Base-by-base conservation (phyloP, 768 basidiomycete species). In the Psilocybe subaeruginosa region DNA sequence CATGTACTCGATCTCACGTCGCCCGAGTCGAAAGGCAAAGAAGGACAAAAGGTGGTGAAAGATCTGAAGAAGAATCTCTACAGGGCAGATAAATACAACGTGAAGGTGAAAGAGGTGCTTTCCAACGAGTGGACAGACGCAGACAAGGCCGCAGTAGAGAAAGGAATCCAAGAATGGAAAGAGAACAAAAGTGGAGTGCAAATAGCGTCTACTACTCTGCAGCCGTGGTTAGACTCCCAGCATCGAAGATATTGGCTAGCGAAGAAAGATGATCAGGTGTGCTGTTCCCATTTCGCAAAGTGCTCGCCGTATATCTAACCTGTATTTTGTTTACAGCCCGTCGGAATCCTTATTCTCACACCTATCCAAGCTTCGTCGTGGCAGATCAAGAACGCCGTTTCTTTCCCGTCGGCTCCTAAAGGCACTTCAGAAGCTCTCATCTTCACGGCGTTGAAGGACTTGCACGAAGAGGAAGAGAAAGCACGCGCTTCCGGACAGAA, bases 31-130 rank as follows among this genome's bases (percentile, higher is more conserved):
- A 74, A 76, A 50, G 78, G 77, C 0, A 72, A 72, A 17, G 73
- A 76, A 59, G 77, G 75, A 29, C 70, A 61, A 67, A 75, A 60
- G 27, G 74, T 77, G 60, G 80, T 85, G 61, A 87, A 86, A 70
- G 84, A 85, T 58, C 70, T 88, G 65, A 83, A 84, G 72, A 83
- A 86, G 73, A 89, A 90, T 70, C 74, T 87, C 23, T 78, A 82
- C 51, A 74, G 82, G 14, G 87, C 87, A 8, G 78, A 87, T 72
- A 82, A 79, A 60, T 84, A 79, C 35, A 75, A 81, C 31, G 82
- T 90, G 8, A 72, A 77, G 56, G 77, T 87, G 17, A 70, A 73
- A 31, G 84, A 82, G 61, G 69, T 86, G 17, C 70, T 54, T 30
- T 46, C 71, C 14, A 69, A 70, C 12, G 66, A 78, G 54, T 82